Evolutionary conservation across 2,329 filamentous ascomycete species (phyloP), one percentile per base, ranked within the genome.

Genomic region (Neonectria sp.): DNA sequence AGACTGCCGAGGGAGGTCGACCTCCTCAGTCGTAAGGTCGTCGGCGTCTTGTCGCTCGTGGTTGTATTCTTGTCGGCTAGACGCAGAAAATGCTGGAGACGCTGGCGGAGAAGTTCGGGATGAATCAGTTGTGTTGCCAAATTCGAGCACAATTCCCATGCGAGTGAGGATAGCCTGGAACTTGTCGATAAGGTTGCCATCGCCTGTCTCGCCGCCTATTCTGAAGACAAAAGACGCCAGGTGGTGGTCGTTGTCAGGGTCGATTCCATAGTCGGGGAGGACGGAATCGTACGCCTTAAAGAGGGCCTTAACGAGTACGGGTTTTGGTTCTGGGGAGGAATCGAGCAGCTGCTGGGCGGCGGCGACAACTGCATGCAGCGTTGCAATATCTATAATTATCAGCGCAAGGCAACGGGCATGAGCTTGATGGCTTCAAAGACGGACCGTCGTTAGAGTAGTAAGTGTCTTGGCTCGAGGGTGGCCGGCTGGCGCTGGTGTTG

Each of bases 271-370:
- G 71, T 90, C 85, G 6, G 88, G 89, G n/a, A 97, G 87, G 48
- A 95, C 86, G 63, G 89, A 86, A 76, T 96, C 92, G 78, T 97
- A 97, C 33, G 94, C 93, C 60, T 88, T 86, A 81, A 97, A 97
- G 21, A 97, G 87, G 11, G 94, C 93, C 76, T 91, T 90, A 65
- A 92, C 94, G 4, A 93, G 91, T 25, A 92, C 85, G 62, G 88
- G 87, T 73, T 92, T 88, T 55, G 86, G 86, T 63, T 91, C 88
- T 1, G 89, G 84, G 2, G 89, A 82, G 12, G 80, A 81, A 52
- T 88, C 83, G 60, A 90, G 85, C 33, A 93, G 86, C 46, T 88
- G 83, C 81, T 95, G 90, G 49, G 93, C 95, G 73, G 88, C 86
- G 68, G 86, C 84, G 75, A 97, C 91, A 75, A 97, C 93, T 65